A percentile compares a stretch with the other conserved stretches of the same genome.
Evolutionary conservation across 352 stramenopile species (phyloP).

Genomic region (Elongisporangium undulatum): DNA sequence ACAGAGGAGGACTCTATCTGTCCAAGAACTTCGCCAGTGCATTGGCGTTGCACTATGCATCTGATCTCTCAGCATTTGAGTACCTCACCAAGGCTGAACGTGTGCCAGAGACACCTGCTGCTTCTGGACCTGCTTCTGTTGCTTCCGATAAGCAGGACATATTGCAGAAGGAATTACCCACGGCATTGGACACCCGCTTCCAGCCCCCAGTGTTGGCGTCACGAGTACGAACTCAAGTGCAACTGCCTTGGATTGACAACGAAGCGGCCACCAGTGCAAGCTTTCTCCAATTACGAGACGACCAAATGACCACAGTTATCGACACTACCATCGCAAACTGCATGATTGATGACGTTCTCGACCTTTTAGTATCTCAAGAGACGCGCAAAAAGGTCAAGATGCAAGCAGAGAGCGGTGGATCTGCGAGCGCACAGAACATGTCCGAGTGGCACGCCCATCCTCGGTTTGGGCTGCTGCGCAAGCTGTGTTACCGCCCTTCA

Average conservation of each 20-base stretch:
- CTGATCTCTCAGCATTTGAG: slow-evolving; percentile 52
- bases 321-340: slow-evolving; percentile 35
- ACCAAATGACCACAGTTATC: slow-evolving; percentile 47
- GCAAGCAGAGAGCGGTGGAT: background rate
- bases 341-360: slow-evolving; percentile 33
- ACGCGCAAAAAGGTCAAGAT: slow-evolving; percentile 20
- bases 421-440: slow-evolving; percentile 2
- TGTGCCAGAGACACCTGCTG: background rate
- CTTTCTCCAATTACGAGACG: slow-evolving; percentile 44
- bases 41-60: slow-evolving; percentile 62
- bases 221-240: slow-evolving; percentile 21
- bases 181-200: slow-evolving; percentile 25
- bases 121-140: background rate
- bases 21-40: slow-evolving; percentile 72
- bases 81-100: slow-evolving; percentile 5
- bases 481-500: slow-evolving; percentile 40
- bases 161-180: slow-evolving; percentile 3
- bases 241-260: slow-evolving; percentile 50
- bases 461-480: slow-evolving; percentile 46
- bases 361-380: slow-evolving; percentile 35
- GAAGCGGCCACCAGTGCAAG: slow-evolving; percentile 9
- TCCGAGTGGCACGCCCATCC: slow-evolving; percentile 51
- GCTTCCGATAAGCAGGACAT: slow-evolving; percentile 2
- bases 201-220: slow-evolving; percentile 35
- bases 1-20: slow-evolving; percentile 38